Evolutionary conservation across 2,329 filamentous ascomycete species (phyloP).

Genomic region (Pseudogymnoascus sp.): DNA sequence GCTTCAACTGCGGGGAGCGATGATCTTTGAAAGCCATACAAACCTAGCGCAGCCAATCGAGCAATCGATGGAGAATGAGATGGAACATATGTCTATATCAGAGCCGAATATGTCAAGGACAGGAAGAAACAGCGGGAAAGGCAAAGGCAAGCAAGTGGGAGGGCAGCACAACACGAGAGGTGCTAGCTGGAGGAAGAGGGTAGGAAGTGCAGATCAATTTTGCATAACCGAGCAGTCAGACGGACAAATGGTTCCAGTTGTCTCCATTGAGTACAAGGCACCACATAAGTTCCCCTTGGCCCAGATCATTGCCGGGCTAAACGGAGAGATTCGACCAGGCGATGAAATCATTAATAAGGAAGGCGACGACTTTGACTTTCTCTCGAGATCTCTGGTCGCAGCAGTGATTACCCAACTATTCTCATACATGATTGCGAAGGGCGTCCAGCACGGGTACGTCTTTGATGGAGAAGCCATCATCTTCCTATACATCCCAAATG

Average conservation of each 20-base stretch:
- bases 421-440: constrained; percentile 12
- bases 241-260: not conserved
- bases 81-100: not conserved
- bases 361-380: constrained; percentile 1
- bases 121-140: not conserved
- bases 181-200: not conserved
- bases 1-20: constrained; percentile 28
- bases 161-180: not conserved
- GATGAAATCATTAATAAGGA: constrained; percentile 17
- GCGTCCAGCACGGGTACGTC: constrained; percentile 10
- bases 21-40: constrained; percentile 33
- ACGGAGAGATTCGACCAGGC: constrained; percentile 20
- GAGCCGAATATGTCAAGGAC: not conserved
- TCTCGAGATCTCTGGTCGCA: not conserved
- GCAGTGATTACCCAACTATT: constrained; percentile 13
- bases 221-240: not conserved
- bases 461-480: constrained; percentile 10
- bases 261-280: constrained; percentile 34
- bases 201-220: not conserved
- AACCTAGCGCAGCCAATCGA: constrained; percentile 25
- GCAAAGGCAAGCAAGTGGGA: not conserved
- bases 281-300: constrained; percentile 30
- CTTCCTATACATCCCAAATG: constrained; percentile 11
- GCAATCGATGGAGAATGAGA: constrained; percentile 9
- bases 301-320: constrained; percentile 23